Conservation (phyloP, 2,329 filamentous ascomycete species). For the Botryotinia convoluta region DNA sequence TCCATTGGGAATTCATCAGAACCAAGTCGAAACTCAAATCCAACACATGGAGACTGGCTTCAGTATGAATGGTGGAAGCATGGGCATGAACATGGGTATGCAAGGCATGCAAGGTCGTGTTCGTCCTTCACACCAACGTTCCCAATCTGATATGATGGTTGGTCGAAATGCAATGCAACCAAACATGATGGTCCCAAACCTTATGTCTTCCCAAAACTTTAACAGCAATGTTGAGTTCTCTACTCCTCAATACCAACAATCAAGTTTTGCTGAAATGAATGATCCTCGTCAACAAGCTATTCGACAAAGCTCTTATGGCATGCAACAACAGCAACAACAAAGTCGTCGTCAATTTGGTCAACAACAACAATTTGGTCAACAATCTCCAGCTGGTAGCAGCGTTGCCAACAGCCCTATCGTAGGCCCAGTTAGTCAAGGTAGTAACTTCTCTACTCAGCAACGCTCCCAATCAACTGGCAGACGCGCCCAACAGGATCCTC, state of each 20-base stretch:
- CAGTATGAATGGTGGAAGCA: slow-evolving; percentile 1
- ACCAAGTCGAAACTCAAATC: slow-evolving; percentile 5
- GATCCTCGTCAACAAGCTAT: neutral
- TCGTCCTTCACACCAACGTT: slow-evolving; percentile 31
- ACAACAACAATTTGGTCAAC: neutral
- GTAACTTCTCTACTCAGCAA: slow-evolving; percentile 5
- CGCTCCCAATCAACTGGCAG: neutral
- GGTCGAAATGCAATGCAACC: slow-evolving; percentile 4
- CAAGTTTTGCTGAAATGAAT: neutral
- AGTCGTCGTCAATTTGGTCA: slow-evolving; percentile 1
- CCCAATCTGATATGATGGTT: slow-evolving; percentile 33
- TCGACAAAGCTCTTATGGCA: neutral
- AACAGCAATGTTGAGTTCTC: slow-evolving; percentile 2
- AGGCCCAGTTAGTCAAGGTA: neutral
- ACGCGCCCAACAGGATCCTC: neutral
- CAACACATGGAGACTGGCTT: slow-evolving; percentile 7
- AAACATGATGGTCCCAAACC: slow-evolving; percentile 1
- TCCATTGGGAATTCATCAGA: slow-evolving; percentile 11
- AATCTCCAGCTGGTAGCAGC: neutral
- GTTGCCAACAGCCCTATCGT: neutral
- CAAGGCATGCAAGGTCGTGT: neutral
- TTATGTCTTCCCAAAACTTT: slow-evolving; percentile 7
- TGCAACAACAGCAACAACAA: slow-evolving; percentile 9
- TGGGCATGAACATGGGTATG: slow-evolving; percentile 5
- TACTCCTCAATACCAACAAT: slow-evolving; percentile 15